Evolutionary conservation across 2,329 filamentous ascomycete genomes (phyloP).

Genomic region (Curvularia sp.): DNA sequence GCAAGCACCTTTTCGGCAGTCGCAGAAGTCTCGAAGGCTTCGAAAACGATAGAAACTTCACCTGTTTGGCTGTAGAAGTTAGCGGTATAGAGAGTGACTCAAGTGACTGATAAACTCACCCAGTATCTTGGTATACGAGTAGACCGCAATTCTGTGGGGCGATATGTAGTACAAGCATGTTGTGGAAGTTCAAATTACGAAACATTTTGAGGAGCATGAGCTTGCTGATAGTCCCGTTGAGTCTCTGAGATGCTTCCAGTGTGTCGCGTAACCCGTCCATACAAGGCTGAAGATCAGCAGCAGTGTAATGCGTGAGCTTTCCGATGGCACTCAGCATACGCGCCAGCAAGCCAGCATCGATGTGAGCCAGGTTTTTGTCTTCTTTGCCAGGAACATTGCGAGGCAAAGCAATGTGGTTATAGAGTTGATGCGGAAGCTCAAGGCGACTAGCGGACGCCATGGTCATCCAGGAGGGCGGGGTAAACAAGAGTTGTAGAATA

Average conservation of each 20-base stretch:
- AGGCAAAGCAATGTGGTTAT: constrained; percentile 51
- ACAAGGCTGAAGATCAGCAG: constrained; percentile 12
- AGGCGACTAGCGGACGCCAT: constrained; percentile 26
- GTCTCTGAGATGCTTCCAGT: constrained; percentile 23
- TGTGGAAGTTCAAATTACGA: constrained; percentile 11
- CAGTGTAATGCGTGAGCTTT: constrained; percentile 21
- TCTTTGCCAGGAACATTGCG: constrained; percentile 48
- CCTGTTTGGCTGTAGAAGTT: constrained; percentile 17
- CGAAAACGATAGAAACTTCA: constrained; percentile 55
- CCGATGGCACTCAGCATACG: constrained; percentile 39
- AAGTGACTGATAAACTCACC: constrained; percentile 39
- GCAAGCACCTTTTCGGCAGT: constrained; percentile 60
- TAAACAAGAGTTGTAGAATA: not conserved
- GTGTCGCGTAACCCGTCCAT: constrained; percentile 27
- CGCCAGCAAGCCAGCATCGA: constrained; percentile 40
- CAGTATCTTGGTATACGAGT: constrained; percentile 47
- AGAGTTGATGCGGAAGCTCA: constrained; percentile 34
- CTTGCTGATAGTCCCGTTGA: constrained; percentile 40
- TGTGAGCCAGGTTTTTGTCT: constrained; percentile 35
- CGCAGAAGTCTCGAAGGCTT: constrained; percentile 68
- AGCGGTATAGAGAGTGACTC: not conserved
- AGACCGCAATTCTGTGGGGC: constrained; percentile 59
- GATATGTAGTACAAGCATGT: constrained; percentile 55
- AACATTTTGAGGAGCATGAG: constrained; percentile 30
- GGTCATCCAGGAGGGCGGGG: not conserved